phyloP scores from a whole-genome alignment of 805 yeast genomes.

The Metahyphopichia silvanorum region DNA sequence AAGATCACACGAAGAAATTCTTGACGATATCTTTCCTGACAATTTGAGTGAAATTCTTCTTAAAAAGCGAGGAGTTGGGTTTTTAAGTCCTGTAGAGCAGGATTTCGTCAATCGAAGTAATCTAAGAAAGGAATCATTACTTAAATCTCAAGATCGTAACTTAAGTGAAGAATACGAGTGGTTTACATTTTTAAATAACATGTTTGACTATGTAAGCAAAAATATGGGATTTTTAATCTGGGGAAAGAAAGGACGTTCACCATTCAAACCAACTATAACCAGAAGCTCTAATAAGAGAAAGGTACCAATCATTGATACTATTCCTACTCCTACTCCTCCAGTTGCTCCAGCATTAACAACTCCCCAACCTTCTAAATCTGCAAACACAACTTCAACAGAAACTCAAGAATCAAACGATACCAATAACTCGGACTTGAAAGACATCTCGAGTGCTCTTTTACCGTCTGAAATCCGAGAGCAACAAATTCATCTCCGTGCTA shows the following conservation, averaged over 20 bases:
- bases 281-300: constrained; percentile 4
- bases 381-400: background rate
- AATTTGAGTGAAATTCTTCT: constrained; percentile 49
- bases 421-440: constrained; percentile 18
- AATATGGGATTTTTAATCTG: constrained; percentile 70
- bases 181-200: constrained; percentile 75
- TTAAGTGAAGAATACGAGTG: constrained; percentile 78
- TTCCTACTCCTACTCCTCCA: background rate
- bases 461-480: constrained; percentile 44
- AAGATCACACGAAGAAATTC: constrained; percentile 59
- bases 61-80: constrained; percentile 28
- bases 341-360: background rate
- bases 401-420: background rate
- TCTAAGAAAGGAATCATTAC: constrained; percentile 62
- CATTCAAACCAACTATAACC: constrained; percentile 1
- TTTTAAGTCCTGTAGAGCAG: constrained; percentile 68
- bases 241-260: constrained; percentile 49
- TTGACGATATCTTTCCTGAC: constrained; percentile 73
- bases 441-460: constrained; percentile 29
- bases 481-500: constrained; percentile 38
- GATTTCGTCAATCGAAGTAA: constrained; percentile 78
- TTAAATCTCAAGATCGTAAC: constrained; percentile 44
- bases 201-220: constrained; percentile 74
- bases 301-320: background rate
- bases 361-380: background rate